Percentiles rank a stretch among this genome's conserved stretches.
Evolutionary conservation across 225 moss, liverwort and hornwort species (phyloP).

Genomic region (Pseudisothecium myosuroides): DNA sequence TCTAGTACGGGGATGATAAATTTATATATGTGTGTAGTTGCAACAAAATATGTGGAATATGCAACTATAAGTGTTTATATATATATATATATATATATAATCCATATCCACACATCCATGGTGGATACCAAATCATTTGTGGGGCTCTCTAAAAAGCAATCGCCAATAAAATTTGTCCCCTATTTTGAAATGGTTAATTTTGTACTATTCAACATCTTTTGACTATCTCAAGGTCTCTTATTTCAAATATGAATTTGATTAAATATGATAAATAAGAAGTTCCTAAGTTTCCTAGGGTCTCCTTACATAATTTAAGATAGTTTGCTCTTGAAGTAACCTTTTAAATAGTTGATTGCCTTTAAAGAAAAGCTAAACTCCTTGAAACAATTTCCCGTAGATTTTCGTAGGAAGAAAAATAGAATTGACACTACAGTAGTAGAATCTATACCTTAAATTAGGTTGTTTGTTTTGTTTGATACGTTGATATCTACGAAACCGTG

Average conservation of each 20-base stretch:
- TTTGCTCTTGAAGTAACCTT: accelerated
- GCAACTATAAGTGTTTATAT: no score
- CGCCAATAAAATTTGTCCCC: background rate
- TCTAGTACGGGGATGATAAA: background rate
- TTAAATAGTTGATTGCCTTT: accelerated
- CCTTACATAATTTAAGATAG: no score
- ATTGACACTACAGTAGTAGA: no score
- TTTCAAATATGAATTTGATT: background rate
- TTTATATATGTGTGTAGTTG: accelerated
- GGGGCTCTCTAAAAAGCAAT: background rate
- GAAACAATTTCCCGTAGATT: background rate
- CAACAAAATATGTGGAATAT: background rate
- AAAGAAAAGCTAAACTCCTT: accelerated
- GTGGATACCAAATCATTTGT: background rate
- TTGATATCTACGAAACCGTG: no score
- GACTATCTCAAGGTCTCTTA: accelerated
- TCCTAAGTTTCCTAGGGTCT: accelerated
- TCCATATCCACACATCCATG: background rate
- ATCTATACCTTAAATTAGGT: no score
- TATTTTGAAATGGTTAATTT: background rate
- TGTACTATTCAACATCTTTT: accelerated
- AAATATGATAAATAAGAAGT: background rate
- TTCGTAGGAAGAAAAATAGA: background rate
- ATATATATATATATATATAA: no score
- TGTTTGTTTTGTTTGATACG: no score